Evolutionary conservation across 2,329 filamentous ascomycete species (phyloP).

Genomic region (Colletotrichum simmondsii): DNA sequence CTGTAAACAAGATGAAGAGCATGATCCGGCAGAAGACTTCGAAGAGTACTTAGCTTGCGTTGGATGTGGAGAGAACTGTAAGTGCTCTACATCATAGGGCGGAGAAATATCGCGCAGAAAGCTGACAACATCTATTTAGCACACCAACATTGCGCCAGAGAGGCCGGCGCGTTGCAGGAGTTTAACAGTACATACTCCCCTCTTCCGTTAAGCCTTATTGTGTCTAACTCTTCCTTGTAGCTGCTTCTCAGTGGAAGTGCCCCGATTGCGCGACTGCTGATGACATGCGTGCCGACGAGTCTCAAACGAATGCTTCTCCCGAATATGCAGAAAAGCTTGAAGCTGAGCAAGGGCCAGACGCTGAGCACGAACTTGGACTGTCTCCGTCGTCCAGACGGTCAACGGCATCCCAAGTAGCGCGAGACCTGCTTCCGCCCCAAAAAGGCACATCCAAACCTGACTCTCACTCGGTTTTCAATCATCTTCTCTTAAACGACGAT

Average conservation of each 20-base stretch:
- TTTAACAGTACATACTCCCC: constrained; percentile 61
- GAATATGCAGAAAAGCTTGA: neutral
- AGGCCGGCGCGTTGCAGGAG: constrained; percentile 63
- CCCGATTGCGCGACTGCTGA: constrained; percentile 52
- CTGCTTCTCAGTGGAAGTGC: constrained; percentile 60
- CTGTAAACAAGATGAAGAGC: constrained; percentile 84
- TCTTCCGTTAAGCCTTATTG: constrained; percentile 6
- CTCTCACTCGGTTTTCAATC: constrained; percentile 83
- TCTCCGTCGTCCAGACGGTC: constrained; percentile 60
- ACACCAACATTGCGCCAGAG: constrained; percentile 89
- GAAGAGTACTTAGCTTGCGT: constrained; percentile 82
- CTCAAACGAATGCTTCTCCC: neutral
- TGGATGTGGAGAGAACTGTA: constrained; percentile 85
- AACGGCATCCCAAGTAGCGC: constrained; percentile 73
- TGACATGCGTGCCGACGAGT: neutral
- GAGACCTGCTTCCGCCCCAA: constrained; percentile 78
- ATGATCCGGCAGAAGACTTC: constrained; percentile 84
- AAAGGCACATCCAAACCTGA: constrained; percentile 72
- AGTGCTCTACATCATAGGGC: constrained; percentile 49
- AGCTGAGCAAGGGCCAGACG: neutral
- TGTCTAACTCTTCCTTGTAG: constrained; percentile 41
- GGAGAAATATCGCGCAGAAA: neutral
- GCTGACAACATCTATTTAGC: constrained; percentile 70
- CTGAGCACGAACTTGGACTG: constrained; percentile 22
- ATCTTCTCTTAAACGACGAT: constrained; percentile 77